Evolutionary conservation across 352 stramenopile species (phyloP), one percentile per base, ranked within the genome.

Genomic region (Phytopythium aichiense): DNA sequence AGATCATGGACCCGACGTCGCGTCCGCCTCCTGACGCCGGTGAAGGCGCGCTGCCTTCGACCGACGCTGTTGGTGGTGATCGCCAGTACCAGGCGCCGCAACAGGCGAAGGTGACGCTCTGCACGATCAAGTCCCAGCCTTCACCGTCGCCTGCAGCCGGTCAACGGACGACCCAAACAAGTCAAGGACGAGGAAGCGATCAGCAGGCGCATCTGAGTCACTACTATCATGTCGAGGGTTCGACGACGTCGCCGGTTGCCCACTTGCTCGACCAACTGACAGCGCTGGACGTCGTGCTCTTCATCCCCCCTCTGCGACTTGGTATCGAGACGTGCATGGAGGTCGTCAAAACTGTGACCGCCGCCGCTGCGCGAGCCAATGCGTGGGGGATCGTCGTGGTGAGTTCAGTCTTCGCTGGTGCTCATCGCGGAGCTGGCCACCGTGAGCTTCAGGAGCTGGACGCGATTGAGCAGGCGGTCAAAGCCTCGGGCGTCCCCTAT

Each of bases 371-470:
- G 4, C 72, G 72, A 16, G 77, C 84, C 0, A 73, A 84, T n/a
- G 80, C 70, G 0, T 91, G 84, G 81, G 84, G 84, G 33, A 79
- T 93, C 11, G 81, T 93, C 35, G 37, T 93, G 0, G 81, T 91
- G 30, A 90, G 81, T 46, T 83, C 79, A 4, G 63, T 93, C 28
- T 91, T 87, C 53, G 81, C 78, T 23, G 67, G 71, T n/a, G 69
- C 76, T 8, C 38, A 42, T 16, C 38, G 38, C 38, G 40, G 38
- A 6, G 25, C 40, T n/a, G 55, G 40, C 1, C 40, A 50, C 20
- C 23, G 25, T 20, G 72, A 70, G 22, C 60, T 88, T 23, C 83
- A 88, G 35, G 71, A 84, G 58, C 68, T 91, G 50, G 72, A 76
- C 45, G 78, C 84, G 49, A 83, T 91, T 58, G 84, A 93, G 46